Conservation (phyloP, 768 basidiomycete genomes). For the Boletus rex-veris region DNA sequence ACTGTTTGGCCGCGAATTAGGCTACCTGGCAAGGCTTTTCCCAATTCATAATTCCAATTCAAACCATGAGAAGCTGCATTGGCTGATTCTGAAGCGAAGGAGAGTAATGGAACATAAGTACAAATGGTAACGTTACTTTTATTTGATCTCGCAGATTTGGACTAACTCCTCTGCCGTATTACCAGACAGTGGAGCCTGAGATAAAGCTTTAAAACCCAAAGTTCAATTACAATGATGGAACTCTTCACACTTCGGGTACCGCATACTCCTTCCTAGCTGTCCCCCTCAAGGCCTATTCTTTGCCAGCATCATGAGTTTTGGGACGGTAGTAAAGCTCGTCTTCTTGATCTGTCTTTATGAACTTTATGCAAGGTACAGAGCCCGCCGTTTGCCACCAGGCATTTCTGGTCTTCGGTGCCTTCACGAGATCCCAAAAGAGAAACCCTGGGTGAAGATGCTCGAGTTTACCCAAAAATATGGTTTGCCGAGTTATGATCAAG, state of each 20-base stretch:
- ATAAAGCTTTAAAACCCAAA: too few relatives aligned
- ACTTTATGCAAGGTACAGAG: not conserved
- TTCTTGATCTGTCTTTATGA: not conserved
- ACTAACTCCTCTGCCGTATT: too few relatives aligned
- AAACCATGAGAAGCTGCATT: not conserved
- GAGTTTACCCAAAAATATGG: conserved; percentile 13
- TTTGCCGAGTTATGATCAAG: not conserved
- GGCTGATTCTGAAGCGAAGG: not conserved
- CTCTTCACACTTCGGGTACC: too few relatives aligned
- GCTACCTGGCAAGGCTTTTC: too few relatives aligned
- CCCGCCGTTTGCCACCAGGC: conserved; percentile 14
- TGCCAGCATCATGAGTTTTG: too few relatives aligned
- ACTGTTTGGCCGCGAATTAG: too few relatives aligned
- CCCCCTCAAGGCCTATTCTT: too few relatives aligned
- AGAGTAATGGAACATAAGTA: not conserved
- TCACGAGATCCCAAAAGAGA: conserved; percentile 8
- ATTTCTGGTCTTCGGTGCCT: conserved; percentile 9
- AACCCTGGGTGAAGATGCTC: conserved; percentile 11
- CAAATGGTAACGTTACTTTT: not conserved
- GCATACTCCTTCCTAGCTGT: too few relatives aligned
- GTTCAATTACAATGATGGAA: too few relatives aligned
- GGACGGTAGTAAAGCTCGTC: not conserved
- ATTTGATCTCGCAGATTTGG: too few relatives aligned
- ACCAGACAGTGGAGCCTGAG: too few relatives aligned
- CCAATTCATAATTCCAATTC: not conserved